Evolutionary conservation across 1,284 basidiomycete species (phyloP).

Genomic region (Pseudozyma pruni): DNA sequence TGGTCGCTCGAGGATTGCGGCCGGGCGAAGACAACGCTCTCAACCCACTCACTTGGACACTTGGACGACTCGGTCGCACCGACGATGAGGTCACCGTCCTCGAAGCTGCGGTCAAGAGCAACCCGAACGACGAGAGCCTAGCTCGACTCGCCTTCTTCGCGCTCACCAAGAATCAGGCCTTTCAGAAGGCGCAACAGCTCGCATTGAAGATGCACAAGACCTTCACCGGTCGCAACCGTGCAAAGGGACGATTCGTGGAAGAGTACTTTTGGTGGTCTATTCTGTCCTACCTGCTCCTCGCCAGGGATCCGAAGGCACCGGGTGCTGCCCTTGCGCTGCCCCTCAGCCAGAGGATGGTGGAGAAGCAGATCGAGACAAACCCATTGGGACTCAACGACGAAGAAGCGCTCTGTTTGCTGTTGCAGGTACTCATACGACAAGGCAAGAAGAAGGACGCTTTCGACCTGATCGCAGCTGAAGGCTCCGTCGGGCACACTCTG

Average conservation of each 20-base stretch:
- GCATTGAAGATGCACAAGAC: conserved; percentile 42
- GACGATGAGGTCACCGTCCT: conserved; percentile 64
- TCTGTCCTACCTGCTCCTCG: conserved; percentile 78
- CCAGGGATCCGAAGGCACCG: conserved; percentile 46
- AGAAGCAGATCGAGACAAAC: conserved; percentile 77
- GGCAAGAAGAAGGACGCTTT: conserved; percentile 71
- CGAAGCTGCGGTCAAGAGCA: conserved; percentile 70
- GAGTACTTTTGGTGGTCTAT: conserved; percentile 85
- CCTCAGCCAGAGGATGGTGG: conserved; percentile 75
- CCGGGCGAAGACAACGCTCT: conserved; percentile 70
- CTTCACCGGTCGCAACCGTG: conserved; percentile 76
- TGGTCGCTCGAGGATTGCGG: conserved; percentile 77
- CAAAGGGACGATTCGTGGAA: conserved; percentile 78
- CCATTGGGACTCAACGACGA: conserved; percentile 76
- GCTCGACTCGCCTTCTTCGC: conserved; percentile 82
- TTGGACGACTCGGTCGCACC: conserved; percentile 80
- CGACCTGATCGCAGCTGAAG: conserved; percentile 73
- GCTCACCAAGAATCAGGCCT: conserved; percentile 48
- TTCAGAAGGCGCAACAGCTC: conserved; percentile 64
- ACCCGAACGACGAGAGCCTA: conserved; percentile 81
- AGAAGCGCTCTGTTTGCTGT: conserved; percentile 80
- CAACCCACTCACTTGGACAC: conserved; percentile 81
- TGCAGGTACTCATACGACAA: conserved; percentile 78
- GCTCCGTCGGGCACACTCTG: conserved; percentile 73
- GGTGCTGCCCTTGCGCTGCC: conserved; percentile 74